Conservation (phyloP, 805 yeast genomes). For the Lachancea quebecensis region DNA sequence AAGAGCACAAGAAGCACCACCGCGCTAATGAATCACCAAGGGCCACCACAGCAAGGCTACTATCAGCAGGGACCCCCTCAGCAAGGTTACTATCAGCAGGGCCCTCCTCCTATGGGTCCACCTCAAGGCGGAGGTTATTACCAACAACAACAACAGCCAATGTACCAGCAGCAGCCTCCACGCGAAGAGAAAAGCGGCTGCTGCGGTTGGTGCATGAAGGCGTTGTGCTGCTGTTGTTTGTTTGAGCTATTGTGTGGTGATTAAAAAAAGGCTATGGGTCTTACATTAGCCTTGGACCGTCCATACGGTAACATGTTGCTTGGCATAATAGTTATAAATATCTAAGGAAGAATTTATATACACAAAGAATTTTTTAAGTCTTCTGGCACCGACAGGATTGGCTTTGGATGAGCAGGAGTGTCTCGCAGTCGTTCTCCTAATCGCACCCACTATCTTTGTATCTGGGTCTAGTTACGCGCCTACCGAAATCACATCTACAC, state of each 20-base stretch:
- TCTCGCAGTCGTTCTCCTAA: too few relatives aligned
- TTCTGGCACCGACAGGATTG: too few relatives aligned
- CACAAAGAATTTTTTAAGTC: too few relatives aligned
- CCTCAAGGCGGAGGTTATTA: constrained; percentile 24
- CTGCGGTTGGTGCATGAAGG: constrained; percentile 26
- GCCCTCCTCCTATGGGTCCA: constrained; percentile 14
- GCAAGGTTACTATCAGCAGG: constrained; percentile 23
- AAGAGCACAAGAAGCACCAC: not conserved
- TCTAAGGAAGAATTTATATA: too few relatives aligned
- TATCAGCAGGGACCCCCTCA: constrained; percentile 16
- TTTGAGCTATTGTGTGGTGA: constrained; percentile 26
- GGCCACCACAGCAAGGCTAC: constrained; percentile 17
- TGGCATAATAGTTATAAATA: too few relatives aligned
- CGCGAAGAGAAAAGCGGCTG: constrained; percentile 22
- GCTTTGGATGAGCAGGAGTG: too few relatives aligned
- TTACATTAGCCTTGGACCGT: too few relatives aligned
- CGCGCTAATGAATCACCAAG: constrained; percentile 12
- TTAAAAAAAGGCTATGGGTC: not conserved
- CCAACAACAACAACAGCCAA: constrained; percentile 27
- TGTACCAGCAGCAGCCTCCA: constrained; percentile 27
- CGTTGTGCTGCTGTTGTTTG: constrained; percentile 29
- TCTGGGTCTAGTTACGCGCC: too few relatives aligned
- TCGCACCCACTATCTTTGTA: too few relatives aligned
- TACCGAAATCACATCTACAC: too few relatives aligned
- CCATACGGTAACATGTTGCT: too few relatives aligned